A percentile compares a stretch with the other conserved stretches of the same genome.
phyloP scores from a whole-genome alignment of 495 filamentous ascomycete species.

The Sphaerosporella brunnea region DNA sequence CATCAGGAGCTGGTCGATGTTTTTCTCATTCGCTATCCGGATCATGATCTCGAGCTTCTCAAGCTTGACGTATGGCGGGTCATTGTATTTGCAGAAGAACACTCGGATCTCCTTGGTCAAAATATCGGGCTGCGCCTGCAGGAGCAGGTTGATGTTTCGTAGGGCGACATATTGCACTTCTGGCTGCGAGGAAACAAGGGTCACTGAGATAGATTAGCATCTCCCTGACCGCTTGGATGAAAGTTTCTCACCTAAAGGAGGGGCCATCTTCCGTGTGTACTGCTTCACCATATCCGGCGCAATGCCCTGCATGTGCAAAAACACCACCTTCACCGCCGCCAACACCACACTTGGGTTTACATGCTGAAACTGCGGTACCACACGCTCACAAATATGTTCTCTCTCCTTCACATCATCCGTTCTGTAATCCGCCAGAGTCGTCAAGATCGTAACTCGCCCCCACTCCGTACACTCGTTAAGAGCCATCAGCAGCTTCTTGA shows the following conservation, averaged over 20 bases:
- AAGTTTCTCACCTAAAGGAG: conserved; percentile 54
- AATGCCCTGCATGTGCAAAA: conserved; percentile 83
- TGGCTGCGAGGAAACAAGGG: conserved; percentile 82
- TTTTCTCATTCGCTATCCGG: conserved; percentile 92
- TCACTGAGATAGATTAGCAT: conserved; percentile 40
- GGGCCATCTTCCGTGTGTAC: conserved; percentile 96
- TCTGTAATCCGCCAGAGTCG: conserved; percentile 74
- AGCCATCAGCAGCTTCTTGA: conserved; percentile 93
- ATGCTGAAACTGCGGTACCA: conserved; percentile 93
- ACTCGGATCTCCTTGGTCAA: conserved; percentile 92
- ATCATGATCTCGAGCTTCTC: conserved; percentile 99
- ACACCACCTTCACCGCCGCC: conserved; percentile 92
- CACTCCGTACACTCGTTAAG: conserved; percentile 97
- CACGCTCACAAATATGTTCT: conserved; percentile 94
- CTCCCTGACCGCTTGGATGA: conserved; percentile 7
- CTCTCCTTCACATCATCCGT: conserved; percentile 80
- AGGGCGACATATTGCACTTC: conserved; percentile 97
- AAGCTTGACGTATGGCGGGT: conserved; percentile 92
- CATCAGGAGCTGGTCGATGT: conserved; percentile 82
- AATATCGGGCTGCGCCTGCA: conserved; percentile 92
- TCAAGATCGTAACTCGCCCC: conserved; percentile 90
- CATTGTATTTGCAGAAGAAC: conserved; percentile 99
- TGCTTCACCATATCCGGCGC: conserved; percentile 56
- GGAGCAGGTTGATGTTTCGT: conserved; percentile 82
- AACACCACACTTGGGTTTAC: conserved; percentile 94